These are phyloP conservation scores for Vicia villosa DNA, from an alignment of 306 rosid genomes.

Conservation along the genomic window DNA sequence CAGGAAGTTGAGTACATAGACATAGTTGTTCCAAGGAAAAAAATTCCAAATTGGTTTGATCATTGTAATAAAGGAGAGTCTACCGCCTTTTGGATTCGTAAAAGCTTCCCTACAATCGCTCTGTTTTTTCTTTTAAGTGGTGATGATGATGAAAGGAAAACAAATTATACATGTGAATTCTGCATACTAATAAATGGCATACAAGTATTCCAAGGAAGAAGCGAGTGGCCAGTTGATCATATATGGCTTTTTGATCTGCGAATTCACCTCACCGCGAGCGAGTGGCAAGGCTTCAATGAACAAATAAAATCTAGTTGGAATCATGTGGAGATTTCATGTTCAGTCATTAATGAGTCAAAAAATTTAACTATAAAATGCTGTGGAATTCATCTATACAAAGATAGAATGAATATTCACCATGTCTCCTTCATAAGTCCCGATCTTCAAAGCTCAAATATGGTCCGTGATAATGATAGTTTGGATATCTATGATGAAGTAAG, in stretches of 20 bases:
- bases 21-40: constrained; percentile 27
- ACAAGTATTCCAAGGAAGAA: constrained; percentile 24
- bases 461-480: background rate
- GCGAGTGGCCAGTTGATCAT: constrained; percentile 33
- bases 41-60: constrained; percentile 40
- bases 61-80: constrained; percentile 33
- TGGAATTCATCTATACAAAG: constrained; percentile 40
- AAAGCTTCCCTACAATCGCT: constrained; percentile 33
- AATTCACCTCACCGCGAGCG: background rate
- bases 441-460: constrained; percentile 15
- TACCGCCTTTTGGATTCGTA: constrained; percentile 31
- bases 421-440: constrained; percentile 35
- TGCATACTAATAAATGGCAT: constrained; percentile 23
- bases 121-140: constrained; percentile 29
- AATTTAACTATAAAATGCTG: constrained; percentile 20
- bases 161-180: constrained; percentile 5
- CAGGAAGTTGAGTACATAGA: constrained; percentile 36
- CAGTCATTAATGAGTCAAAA: background rate
- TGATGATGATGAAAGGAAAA: constrained; percentile 21
- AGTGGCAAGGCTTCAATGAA: constrained; percentile 23
- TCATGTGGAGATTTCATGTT: constrained; percentile 32
- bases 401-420: constrained; percentile 32
- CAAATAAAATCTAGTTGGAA: constrained; percentile 35
- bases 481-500: constrained; percentile 37
- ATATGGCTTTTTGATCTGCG: constrained; percentile 33